Evolutionary conservation across 768 basidiomycete species (phyloP), one percentile per base, ranked within the genome.

Genomic region (Leccinum pellstonianum): DNA sequence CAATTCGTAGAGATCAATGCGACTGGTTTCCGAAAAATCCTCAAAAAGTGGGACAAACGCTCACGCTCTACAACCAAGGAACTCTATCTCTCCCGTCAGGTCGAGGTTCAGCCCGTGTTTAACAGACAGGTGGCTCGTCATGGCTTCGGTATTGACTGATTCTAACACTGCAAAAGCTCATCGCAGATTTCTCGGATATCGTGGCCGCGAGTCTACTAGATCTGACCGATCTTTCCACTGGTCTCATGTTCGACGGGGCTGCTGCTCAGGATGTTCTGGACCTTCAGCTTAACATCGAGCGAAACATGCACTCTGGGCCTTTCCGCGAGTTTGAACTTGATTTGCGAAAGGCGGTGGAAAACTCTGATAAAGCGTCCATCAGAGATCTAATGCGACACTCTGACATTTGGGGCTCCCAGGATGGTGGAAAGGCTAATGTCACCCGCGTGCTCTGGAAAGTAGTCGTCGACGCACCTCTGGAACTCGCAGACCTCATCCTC

Each of bases 11-110:
- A 98, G 76, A 90, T 97, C 69, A 99, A 98, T 71, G 97, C 91
- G 6, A 93, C 88, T 10, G 97, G 95, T 4, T 98, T 98, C 73
- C 85, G 95, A 49, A 98, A 98, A 74, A 98, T 98, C 52, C 76
- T 98, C 62, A 98, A 99, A 71, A 99, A 99, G 73, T 99, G 93
- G 83, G 97, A 98, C 76, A 99, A 98, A 76, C 85, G 93, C 51
- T 94, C 94, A 38, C 97, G 88, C 47, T 94, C 92, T 2, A 86
- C 88, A 21, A 98, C 92, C n/a, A 98, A 95, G 70, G 97, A 99
- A 69, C 81, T 98, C 5, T 98, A 98, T 75, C 85, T 99, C 19
- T 85, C 92, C 50, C 86, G 97, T 31, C 97, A 98, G 72, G 95
- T 99, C 2, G 97, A 99, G 65, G 91, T 98, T n/a, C 97, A 98